Percentiles rank a stretch among this genome's conserved stretches.
These are phyloP conservation scores for Punica granatum DNA, from an alignment of 345 rosid species.

Conservation along the genomic window DNA sequence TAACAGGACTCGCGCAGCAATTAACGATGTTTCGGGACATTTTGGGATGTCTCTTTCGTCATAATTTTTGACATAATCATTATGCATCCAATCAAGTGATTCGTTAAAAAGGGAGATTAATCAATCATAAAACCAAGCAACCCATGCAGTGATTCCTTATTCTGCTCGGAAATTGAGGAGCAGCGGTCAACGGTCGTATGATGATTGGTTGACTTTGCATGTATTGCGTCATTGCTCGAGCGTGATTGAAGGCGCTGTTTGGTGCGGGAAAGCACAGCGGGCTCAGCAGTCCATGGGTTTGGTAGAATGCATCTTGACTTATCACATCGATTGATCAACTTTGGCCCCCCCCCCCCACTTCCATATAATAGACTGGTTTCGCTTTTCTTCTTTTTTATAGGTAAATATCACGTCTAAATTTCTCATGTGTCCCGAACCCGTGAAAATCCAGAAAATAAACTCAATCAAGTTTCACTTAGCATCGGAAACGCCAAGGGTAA, in stretches of 20 bases:
- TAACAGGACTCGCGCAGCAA: neutral
- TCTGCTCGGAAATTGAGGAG: neutral
- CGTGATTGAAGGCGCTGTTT: constrained; percentile 43
- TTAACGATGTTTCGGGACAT: neutral
- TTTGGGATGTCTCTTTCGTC: neutral
- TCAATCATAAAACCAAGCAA: neutral
- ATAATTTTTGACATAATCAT: neutral
- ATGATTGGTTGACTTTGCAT: constrained; percentile 6
- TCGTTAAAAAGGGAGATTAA: neutral
- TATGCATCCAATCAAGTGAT: neutral
- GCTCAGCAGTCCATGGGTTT: constrained; percentile 9
- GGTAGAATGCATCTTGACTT: neutral
- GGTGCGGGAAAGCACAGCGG: constrained; percentile 10
- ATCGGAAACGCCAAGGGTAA: too few relatives aligned
- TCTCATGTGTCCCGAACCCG: too few relatives aligned
- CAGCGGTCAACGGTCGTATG: neutral
- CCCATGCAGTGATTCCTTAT: neutral
- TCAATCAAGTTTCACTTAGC: too few relatives aligned
- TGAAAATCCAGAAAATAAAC: too few relatives aligned
- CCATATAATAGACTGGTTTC: neutral
- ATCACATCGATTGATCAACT: neutral
- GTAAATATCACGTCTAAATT: too few relatives aligned
- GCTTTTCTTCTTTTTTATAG: too few relatives aligned
- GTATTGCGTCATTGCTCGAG: neutral
- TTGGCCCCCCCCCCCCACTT: neutral